A percentile compares a stretch with the other conserved stretches of the same genome.
Evolutionary conservation across 2,329 filamentous ascomycete species (phyloP).

Genomic region (Beauveria sp.): DNA sequence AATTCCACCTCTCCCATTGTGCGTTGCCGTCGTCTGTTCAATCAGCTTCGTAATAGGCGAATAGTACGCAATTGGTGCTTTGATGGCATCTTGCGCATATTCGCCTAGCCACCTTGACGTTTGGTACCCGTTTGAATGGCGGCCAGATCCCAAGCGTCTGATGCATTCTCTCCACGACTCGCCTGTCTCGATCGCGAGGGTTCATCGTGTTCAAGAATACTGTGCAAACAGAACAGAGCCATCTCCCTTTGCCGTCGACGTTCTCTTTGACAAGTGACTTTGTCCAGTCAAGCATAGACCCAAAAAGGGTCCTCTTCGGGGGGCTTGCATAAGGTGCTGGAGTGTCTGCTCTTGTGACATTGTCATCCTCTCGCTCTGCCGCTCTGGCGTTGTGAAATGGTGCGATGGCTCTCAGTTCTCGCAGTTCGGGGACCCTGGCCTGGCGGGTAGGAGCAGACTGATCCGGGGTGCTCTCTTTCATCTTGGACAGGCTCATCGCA

Average conservation of each 20-base stretch:
- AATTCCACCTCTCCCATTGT: background rate
- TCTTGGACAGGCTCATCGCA: background rate
- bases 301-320: background rate
- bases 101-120: constrained; percentile 8
- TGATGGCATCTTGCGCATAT: constrained; percentile 13
- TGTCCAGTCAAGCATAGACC: background rate
- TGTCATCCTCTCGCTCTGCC: background rate
- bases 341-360: background rate
- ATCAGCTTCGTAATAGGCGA: background rate
- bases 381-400: background rate
- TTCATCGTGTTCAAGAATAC: constrained; percentile 5
- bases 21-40: background rate
- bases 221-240: constrained; percentile 17
- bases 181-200: background rate
- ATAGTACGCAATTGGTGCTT: constrained; percentile 13
- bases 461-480: background rate
- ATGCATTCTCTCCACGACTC: background rate
- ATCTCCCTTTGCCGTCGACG: constrained; percentile 10
- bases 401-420: background rate
- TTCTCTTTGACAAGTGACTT: background rate
- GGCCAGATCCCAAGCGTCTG: constrained; percentile 9
- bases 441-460: background rate
- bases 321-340: too few relatives aligned
- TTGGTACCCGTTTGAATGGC: constrained; percentile 12
- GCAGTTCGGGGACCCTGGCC: background rate